Percentiles rank a stretch among this genome's conserved stretches.
Conservation (phyloP, 2,329 filamentous ascomycete genomes). For the Diaporthe citri region DNA sequence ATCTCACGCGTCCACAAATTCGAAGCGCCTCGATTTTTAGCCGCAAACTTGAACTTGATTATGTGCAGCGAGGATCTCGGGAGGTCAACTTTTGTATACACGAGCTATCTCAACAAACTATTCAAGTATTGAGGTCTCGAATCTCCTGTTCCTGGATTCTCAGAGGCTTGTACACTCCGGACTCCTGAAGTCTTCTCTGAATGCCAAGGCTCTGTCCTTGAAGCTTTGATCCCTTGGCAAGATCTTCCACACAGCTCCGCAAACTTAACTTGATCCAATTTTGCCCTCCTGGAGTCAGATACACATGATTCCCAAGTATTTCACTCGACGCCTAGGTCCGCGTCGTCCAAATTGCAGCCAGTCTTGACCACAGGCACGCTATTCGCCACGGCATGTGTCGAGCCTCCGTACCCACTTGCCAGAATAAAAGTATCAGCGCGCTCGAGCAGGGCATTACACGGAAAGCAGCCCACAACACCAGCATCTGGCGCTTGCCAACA, state of each 20-base stretch:
- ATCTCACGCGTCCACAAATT: neutral
- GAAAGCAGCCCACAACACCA: conserved; percentile 19
- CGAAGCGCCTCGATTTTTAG: neutral
- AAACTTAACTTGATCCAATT: conserved; percentile 2
- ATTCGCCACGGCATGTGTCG: conserved; percentile 23
- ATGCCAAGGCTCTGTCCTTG: conserved; percentile 3
- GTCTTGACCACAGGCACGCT: conserved; percentile 18
- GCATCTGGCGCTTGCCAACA: neutral
- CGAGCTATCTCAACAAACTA: neutral
- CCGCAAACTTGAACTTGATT: neutral
- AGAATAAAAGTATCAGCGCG: conserved; percentile 11
- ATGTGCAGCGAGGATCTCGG: neutral
- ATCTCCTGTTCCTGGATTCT: conserved; percentile 1
- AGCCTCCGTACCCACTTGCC: conserved; percentile 9
- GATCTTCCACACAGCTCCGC: neutral
- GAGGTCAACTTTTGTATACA: neutral
- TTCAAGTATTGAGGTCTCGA: neutral
- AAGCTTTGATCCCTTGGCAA: conserved; percentile 4
- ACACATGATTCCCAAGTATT: conserved; percentile 2
- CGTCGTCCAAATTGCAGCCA: conserved; percentile 14
- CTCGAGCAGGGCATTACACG: conserved; percentile 21
- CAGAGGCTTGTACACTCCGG: neutral
- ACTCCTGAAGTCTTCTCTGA: conserved; percentile 1
- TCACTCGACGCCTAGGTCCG: neutral
- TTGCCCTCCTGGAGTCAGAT: conserved; percentile 26